Base-by-base conservation (phyloP, 2,329 filamentous ascomycete genomes). In the Penicillium sp. region DNA sequence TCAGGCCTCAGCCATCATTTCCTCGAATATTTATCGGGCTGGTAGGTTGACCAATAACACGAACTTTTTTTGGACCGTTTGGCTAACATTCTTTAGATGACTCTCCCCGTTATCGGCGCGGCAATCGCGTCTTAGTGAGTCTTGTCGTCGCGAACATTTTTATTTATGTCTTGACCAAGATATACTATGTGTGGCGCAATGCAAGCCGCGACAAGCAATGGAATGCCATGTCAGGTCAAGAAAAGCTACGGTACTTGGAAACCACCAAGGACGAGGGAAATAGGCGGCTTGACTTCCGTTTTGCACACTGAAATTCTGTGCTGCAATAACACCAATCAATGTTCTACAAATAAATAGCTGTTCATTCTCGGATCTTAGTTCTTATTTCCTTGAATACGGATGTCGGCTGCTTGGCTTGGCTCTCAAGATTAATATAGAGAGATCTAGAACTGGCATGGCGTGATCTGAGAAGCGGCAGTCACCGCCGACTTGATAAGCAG, bases 61-160 rank as follows among this genome's bases (percentile, higher is more conserved):
- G 15, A 6, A 7, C 7, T 27, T 69, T 81, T 36, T 6, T 23
- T 26, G 20, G 37, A 69, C 84, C 34, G 41, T 41, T 8, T 45
- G 6, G 2, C 50, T 54, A 29, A 59, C 34, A 10, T 13, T 13
- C 21, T 27, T 3, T 27, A 54, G 63, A 0, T 73, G 78, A 78
- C 68, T 63, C 72, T 70, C 46, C 61, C 75, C 27, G 76, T 74
- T 64, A 80, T 77, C 60, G 67, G 68, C 33, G 78, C 75, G 65
- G 72, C 61, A 53, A 79, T 74, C 59, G 75, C 4, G 54, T 58
- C 3, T 52, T 68, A 12, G 39, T 68, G 7, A 55, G 49, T 2
- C 43, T 70, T 2, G 52, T 53, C 20, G 55, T 56, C 4, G 48
- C 59, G 12, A 69, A 67, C 37, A 54, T 68, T 10, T 55, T 54